phyloP scores from a whole-genome alignment of 1,284 basidiomycete species.

The Malassezia nana region DNA sequence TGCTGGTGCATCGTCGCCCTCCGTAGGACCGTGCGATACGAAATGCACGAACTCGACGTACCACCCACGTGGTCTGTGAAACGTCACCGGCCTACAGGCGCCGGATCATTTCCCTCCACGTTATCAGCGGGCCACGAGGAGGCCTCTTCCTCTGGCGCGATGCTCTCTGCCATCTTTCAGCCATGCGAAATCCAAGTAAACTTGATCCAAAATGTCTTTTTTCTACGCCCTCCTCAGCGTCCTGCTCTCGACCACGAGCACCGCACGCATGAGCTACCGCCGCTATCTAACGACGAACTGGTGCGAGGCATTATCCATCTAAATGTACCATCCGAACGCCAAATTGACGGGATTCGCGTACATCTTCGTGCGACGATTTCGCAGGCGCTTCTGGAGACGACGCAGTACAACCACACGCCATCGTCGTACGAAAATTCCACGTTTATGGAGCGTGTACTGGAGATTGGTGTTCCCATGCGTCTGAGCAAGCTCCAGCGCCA shows the following conservation, averaged over 20 bases:
- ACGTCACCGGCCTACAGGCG: too few species aligned
- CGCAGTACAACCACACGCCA: constrained; percentile 25
- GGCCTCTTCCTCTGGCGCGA: constrained; percentile 1
- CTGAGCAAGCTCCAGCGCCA: constrained; percentile 11
- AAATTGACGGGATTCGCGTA: constrained; percentile 42
- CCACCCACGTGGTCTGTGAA: too few species aligned
- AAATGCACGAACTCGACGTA: too few species aligned
- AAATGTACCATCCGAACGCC: constrained; percentile 36
- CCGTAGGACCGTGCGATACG: not conserved
- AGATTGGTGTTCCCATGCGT: constrained; percentile 32
- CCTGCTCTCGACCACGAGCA: constrained; percentile 24
- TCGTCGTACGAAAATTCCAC: constrained; percentile 43
- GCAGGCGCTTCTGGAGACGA: constrained; percentile 37
- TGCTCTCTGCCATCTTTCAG: constrained; percentile 41
- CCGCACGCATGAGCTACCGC: constrained; percentile 24
- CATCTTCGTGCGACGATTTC: constrained; percentile 41
- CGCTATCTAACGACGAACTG: constrained; percentile 42
- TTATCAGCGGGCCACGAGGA: not conserved
- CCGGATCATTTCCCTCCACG: not conserved
- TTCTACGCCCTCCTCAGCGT: constrained; percentile 40
- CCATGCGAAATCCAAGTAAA: constrained; percentile 43
- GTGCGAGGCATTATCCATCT: constrained; percentile 45
- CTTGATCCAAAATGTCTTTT: constrained; percentile 42
- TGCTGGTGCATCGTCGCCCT: not conserved
- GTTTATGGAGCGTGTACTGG: constrained; percentile 39